Evolutionary conservation across 306 rosid genomes (phyloP).

Genomic region (Dryas alaskensis): DNA sequence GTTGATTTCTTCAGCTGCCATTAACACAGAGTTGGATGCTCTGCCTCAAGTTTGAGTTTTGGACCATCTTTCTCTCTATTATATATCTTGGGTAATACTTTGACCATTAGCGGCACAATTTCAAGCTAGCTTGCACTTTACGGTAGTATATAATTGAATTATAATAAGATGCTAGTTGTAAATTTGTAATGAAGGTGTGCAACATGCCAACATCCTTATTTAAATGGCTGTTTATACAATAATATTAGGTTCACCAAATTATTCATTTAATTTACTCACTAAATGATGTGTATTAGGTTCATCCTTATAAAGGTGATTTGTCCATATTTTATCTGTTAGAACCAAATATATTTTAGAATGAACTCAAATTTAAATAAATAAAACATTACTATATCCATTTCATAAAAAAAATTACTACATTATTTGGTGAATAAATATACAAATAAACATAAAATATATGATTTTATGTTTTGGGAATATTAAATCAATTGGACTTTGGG

Average conservation of each 20-base stretch:
- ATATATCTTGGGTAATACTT: neutral
- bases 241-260: too few species aligned
- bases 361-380: too few species aligned
- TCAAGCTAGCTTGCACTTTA: neutral
- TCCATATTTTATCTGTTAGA: too few species aligned
- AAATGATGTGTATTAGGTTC: too few species aligned
- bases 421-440: too few species aligned
- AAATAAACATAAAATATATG: neutral
- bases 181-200: neutral
- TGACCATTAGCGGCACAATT: neutral
- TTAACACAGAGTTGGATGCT: slow-evolving; percentile 16
- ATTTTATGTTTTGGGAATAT: neutral
- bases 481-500: neutral
- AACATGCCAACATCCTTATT: neutral
- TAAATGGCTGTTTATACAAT: neutral
- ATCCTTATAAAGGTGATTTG: too few species aligned
- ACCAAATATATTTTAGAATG: too few species aligned
- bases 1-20: slow-evolving; percentile 39
- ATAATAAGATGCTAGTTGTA: slow-evolving; percentile 4
- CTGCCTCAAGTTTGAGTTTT: slow-evolving; percentile 27
- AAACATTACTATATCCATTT: too few species aligned
- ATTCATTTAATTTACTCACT: too few species aligned
- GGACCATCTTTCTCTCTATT: neutral
- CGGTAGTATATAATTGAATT: neutral
- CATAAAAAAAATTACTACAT: too few species aligned